Evolutionary conservation across 2,329 filamentous ascomycete species (phyloP).

Genomic region (Ceratocystis albifundus): DNA sequence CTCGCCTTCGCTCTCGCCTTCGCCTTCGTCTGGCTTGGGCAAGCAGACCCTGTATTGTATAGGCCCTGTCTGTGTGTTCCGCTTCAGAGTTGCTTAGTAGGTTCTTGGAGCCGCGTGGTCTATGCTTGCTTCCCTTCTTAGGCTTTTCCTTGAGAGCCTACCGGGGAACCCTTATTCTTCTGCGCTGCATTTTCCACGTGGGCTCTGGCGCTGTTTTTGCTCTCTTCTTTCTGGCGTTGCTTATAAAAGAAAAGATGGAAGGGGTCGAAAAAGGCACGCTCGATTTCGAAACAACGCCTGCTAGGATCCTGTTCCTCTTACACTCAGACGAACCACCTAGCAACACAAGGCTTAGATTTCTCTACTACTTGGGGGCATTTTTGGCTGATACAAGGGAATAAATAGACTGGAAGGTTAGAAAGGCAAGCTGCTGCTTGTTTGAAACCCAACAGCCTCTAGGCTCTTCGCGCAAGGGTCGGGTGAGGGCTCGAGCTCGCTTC

Average conservation of each 20-base stretch:
- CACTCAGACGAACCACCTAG: conserved; percentile 5
- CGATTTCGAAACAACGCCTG: conserved; percentile 10
- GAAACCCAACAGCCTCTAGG: conserved; percentile 10
- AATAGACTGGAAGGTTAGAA: background rate
- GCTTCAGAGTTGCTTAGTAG: background rate
- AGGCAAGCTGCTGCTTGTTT: background rate
- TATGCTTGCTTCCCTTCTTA: background rate
- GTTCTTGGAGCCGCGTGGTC: background rate
- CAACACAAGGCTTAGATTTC: background rate
- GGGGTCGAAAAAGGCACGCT: background rate
- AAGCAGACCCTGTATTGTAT: background rate
- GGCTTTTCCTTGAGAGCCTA: background rate
- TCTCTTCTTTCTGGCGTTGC: background rate
- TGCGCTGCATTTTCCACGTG: background rate
- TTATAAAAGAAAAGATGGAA: background rate
- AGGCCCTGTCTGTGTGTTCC: background rate
- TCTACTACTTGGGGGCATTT: background rate
- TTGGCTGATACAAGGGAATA: conserved; percentile 10
- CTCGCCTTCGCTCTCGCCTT: background rate
- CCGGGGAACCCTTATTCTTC: background rate
- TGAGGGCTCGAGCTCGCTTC: conserved; percentile 8
- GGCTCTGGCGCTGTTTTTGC: background rate
- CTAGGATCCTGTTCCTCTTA: conserved; percentile 7
- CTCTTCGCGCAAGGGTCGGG: conserved; percentile 1
- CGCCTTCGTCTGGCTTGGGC: too few relatives aligned